Conservation (phyloP, 23 red algal genomes). For the Chondrus crispus region DNA sequence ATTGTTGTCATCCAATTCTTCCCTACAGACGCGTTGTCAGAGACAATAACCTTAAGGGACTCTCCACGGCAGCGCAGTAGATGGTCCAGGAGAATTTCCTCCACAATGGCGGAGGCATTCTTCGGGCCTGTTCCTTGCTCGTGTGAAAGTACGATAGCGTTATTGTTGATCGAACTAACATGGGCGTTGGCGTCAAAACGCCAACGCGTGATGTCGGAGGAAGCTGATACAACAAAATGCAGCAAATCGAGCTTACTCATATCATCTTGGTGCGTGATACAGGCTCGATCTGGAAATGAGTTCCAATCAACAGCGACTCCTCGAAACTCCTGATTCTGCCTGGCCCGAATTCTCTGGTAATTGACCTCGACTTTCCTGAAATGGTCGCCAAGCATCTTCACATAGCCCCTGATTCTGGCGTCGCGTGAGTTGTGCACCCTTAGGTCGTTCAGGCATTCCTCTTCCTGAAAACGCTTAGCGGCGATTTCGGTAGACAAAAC, state of each 20-base stretch:
- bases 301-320: too few relatives aligned
- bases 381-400: neutral
- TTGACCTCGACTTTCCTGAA: neutral
- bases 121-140: neutral
- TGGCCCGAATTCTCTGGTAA: too few relatives aligned
- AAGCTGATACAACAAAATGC: neutral
- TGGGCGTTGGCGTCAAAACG: neutral
- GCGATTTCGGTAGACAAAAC: too few relatives aligned
- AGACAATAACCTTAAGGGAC: neutral
- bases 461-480: neutral
- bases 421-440: neutral
- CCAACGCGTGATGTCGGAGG: neutral
- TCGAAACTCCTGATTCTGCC: too few relatives aligned
- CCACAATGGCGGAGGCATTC: neutral
- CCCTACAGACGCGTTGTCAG: neutral
- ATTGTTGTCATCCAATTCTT: neutral
- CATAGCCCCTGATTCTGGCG: neutral
- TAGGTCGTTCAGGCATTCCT: neutral
- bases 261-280: neutral
- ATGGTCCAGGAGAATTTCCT: neutral
- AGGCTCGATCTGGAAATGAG: too few relatives aligned
- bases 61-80: neutral
- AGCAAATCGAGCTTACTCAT: neutral
- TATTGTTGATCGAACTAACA: neutral
- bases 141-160: neutral